These are phyloP conservation scores for Penicillium glabrum DNA, from an alignment of 2,329 filamentous ascomycete genomes.

Conservation along the genomic window DNA sequence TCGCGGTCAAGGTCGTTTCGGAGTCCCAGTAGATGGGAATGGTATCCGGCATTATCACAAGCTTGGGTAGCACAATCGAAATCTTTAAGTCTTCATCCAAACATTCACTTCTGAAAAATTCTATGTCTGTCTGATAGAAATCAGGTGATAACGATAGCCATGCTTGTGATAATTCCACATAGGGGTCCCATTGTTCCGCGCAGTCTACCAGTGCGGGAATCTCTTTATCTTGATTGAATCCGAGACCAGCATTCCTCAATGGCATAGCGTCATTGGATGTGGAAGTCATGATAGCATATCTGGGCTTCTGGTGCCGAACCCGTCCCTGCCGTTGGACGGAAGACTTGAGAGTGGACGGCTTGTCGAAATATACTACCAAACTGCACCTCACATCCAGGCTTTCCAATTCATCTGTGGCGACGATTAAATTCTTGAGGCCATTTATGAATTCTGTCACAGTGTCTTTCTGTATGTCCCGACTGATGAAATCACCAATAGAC, in stretches of 20 bases:
- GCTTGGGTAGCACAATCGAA: conserved; percentile 21
- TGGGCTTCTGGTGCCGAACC: conserved; percentile 58
- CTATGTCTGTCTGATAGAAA: conserved; percentile 23
- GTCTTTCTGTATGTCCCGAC: conserved; percentile 48
- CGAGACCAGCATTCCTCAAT: conserved; percentile 32
- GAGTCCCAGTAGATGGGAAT: conserved; percentile 32
- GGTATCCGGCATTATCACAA: conserved; percentile 15
- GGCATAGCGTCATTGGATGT: conserved; percentile 55
- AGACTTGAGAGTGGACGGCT: conserved; percentile 61
- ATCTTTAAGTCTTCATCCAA: conserved; percentile 16
- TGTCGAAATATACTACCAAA: conserved; percentile 64
- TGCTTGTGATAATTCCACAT: conserved; percentile 26
- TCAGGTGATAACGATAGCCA: conserved; percentile 26
- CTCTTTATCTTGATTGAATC: conserved; percentile 4
- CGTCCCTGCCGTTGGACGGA: conserved; percentile 66
- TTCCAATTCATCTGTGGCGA: conserved; percentile 60
- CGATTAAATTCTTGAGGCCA: conserved; percentile 57
- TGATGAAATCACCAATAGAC: conserved; percentile 51
- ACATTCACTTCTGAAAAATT: conserved; percentile 13
- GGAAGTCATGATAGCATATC: conserved; percentile 53
- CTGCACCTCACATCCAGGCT: conserved; percentile 65
- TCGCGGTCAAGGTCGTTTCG: conserved; percentile 20
- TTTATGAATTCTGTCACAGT: conserved; percentile 56
- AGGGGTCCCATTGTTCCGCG: conserved; percentile 32
- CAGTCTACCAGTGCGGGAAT: conserved; percentile 25